Evolutionary conservation across 371 early-diverging fungal species (phyloP), one percentile per base, ranked within the genome.

Genomic region (Mortierella sp.): DNA sequence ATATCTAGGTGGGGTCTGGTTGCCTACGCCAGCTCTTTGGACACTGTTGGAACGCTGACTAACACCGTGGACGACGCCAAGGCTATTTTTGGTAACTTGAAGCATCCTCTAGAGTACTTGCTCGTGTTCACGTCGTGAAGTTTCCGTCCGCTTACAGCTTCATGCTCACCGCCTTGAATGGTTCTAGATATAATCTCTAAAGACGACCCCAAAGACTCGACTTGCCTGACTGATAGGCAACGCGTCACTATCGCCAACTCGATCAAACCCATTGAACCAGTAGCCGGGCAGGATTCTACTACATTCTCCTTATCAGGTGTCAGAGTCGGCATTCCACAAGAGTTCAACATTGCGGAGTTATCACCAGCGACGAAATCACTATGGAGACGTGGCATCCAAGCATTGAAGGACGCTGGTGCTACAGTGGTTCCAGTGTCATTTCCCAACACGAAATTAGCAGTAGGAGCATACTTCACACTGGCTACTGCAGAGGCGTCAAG

Each of bases 401-500:
- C 64, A 8, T 71, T 95, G 17, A 78, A 79, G 39, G 66, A 70
- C 3, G 81, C 72, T 17, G 96, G 95, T 0, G 95, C 94, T 1
- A 81, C 82, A 0, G 82, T 96, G 9, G 81, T 88, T 0, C 81
- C 88, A 0, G 88, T 97, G 0, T 86, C 90, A 0, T 76, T 95
- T 41, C 93, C 94, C 1, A 85, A 88, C 70, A 91, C 91, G 0
- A 73, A 81, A 17, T 73, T 84, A 40, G 90, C 95, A 2, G 84
- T 97, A 22, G 85, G 96, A 16, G 87, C 94, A 1, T 97, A 97
- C 76, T 94, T 96, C 65, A 90, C 92, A 1, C 74, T 97, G 49
- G 96, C 95, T 4, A 84, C 92, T 9, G 96, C 96, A 12, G 98
- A 97, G 79, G 97, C 98, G 5, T 90, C 92, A 14, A 95, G 95